Evolutionary conservation across 2,329 filamentous ascomycete genomes (phyloP).

Genomic region (Ophiostoma montium): DNA sequence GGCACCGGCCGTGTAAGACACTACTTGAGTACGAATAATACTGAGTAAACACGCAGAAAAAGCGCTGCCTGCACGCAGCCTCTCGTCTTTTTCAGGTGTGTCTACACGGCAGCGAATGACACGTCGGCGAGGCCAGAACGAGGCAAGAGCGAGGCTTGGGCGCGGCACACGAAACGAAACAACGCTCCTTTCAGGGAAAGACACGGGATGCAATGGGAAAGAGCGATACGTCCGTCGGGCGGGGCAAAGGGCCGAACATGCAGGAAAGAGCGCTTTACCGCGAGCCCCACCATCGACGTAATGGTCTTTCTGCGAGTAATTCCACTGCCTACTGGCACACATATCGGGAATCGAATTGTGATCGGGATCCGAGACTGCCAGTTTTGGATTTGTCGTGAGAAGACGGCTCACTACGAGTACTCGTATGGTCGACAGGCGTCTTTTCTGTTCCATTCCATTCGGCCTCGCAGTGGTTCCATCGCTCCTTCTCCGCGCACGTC

Average conservation of each 20-base stretch:
- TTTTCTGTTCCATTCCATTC: neutral
- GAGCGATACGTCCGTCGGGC: neutral
- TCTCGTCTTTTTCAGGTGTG: neutral
- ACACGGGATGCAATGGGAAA: neutral
- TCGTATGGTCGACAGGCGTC: neutral
- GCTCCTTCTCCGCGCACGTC: neutral
- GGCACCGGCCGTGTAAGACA: conserved; percentile 8
- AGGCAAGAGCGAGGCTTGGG: neutral
- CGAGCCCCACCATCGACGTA: conserved; percentile 10
- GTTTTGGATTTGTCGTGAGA: no score
- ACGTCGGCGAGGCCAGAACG: neutral
- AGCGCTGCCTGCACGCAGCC: conserved; percentile 1
- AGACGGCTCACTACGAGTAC: no score
- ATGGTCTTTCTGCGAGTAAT: neutral
- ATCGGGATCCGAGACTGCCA: no score
- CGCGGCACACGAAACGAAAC: neutral
- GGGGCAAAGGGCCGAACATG: conserved; percentile 8
- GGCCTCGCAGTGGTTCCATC: neutral
- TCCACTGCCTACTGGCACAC: neutral
- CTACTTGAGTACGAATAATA: neutral
- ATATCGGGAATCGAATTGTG: neutral
- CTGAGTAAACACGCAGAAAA: neutral
- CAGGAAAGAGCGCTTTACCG: neutral
- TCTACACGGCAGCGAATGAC: neutral
- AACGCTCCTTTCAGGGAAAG: neutral